These are phyloP conservation scores for Ricinus communis DNA, from an alignment of 345 rosid genomes.

Conservation along the genomic window DNA sequence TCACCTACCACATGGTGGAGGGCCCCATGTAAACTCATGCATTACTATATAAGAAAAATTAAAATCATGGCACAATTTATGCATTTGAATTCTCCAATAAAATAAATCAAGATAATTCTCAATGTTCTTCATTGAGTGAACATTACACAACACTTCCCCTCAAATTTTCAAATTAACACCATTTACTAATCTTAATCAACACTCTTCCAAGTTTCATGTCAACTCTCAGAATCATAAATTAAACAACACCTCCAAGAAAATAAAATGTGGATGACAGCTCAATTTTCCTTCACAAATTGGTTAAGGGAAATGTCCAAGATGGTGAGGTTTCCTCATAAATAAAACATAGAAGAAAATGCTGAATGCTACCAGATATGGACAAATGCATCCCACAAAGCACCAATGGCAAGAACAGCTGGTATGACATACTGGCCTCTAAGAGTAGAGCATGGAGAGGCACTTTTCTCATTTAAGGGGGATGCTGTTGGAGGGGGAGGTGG, in stretches of 20 bases:
- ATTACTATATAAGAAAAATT: background rate
- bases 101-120: slow-evolving; percentile 1
- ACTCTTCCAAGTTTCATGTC: slow-evolving; percentile 3
- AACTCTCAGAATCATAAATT: too few species aligned
- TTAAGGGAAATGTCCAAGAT: slow-evolving; percentile 12
- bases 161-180: background rate
- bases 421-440: slow-evolving; percentile 40
- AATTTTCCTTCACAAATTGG: slow-evolving; percentile 25
- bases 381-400: slow-evolving; percentile 54
- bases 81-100: slow-evolving; percentile 1
- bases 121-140: background rate
- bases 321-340: background rate
- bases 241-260: slow-evolving; percentile 10
- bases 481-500: slow-evolving; percentile 68
- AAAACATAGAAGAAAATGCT: background rate
- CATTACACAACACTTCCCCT: background rate
- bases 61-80: background rate
- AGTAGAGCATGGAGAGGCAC: slow-evolving; percentile 26
- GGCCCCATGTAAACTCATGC: slow-evolving; percentile 3
- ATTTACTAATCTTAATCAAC: background rate
- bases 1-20: slow-evolving; percentile 15
- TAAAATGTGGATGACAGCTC: slow-evolving; percentile 12
- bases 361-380: slow-evolving; percentile 36
- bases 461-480: slow-evolving; percentile 38
- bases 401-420: slow-evolving; percentile 46